These are phyloP conservation scores for Populus tomentosa DNA, from an alignment of 441 rosid species.

Conservation along the genomic window DNA sequence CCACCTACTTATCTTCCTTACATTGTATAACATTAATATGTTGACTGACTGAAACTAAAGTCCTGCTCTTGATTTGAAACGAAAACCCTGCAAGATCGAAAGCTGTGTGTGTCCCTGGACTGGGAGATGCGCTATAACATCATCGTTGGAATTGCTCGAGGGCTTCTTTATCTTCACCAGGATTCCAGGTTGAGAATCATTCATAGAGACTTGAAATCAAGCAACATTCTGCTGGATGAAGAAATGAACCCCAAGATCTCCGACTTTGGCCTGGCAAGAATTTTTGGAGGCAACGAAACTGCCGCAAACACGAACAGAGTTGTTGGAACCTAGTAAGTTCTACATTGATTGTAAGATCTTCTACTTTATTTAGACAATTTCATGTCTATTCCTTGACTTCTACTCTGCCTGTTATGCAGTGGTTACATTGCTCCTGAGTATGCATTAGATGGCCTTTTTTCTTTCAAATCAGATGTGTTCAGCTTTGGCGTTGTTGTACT, in stretches of 20 bases:
- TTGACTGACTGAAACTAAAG: neutral
- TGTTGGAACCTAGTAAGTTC: conserved; percentile 64
- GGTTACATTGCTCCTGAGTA: conserved; percentile 76
- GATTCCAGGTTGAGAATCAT: conserved; percentile 70
- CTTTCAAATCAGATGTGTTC: conserved; percentile 62
- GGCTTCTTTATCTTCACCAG: conserved; percentile 65
- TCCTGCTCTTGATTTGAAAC: neutral
- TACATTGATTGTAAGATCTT: neutral
- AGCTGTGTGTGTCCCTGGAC: conserved; percentile 23
- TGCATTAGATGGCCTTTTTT: conserved; percentile 62
- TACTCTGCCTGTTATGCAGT: conserved; percentile 23
- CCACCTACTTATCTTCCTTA: neutral
- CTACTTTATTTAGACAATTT: neutral
- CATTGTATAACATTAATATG: neutral
- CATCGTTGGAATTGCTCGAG: conserved; percentile 53
- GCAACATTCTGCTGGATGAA: conserved; percentile 71
- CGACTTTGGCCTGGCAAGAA: conserved; percentile 81
- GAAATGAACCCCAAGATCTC: conserved; percentile 77
- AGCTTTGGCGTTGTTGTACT: conserved; percentile 71
- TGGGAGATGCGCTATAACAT: conserved; percentile 49
- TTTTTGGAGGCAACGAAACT: conserved; percentile 54
- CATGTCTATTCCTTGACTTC: no score
- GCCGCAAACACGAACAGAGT: conserved; percentile 51
- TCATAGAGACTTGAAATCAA: conserved; percentile 77
- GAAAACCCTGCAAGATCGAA: conserved; percentile 35